Base-by-base conservation (phyloP, 768 basidiomycete species). In the Russula sp. region DNA sequence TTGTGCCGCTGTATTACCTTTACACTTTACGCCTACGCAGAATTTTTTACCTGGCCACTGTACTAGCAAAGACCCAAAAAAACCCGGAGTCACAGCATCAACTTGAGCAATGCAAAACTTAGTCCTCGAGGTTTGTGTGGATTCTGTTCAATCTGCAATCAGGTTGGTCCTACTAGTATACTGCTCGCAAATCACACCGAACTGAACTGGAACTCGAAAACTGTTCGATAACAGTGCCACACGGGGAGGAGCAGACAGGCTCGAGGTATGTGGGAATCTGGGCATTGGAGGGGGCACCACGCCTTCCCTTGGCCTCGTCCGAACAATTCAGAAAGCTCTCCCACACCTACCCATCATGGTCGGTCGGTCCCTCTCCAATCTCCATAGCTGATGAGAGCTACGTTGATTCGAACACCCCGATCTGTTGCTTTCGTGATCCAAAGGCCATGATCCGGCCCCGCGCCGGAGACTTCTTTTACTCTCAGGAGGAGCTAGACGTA, bases 251-350 rank as follows among this genome's bases (percentile, higher is more conserved):
- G 88, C 89, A 53, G 79, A 90, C 73, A 81, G 89, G 66, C 80
- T 93, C n/a, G 89, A 92, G 71, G 73, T 92, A 14, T 92, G 90
- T 69, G 81, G 78, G 7, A 88, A 87, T 72, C 77, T 92, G 22
- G 83, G 80, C 4, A 69, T 83, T 30, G 92, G 91, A 26, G 92
- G 92, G 24, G 92, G 92, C 10, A 89, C 85, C 20, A 94, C 92
- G 0, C 92, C 92, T 5, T 88, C 84, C 64, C 67, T 89, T n/a
- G 92, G 92, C 0, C 79, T 93, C 38, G 75, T 91, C 42, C 84
- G 76, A 68, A 74, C 79, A 3, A 81, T 93, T 49, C 79, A 80
- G 63, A 77, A 76, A 34, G 78, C 75, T 3, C 76, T 81, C 18
- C 78, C 80, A 5, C 75, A 79, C 48, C 69, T 83, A 9, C 84